Evolutionary conservation across 2,329 filamentous ascomycete species (phyloP), one percentile per base, ranked within the genome.

Genomic region (Ceratocystis ficicola): DNA sequence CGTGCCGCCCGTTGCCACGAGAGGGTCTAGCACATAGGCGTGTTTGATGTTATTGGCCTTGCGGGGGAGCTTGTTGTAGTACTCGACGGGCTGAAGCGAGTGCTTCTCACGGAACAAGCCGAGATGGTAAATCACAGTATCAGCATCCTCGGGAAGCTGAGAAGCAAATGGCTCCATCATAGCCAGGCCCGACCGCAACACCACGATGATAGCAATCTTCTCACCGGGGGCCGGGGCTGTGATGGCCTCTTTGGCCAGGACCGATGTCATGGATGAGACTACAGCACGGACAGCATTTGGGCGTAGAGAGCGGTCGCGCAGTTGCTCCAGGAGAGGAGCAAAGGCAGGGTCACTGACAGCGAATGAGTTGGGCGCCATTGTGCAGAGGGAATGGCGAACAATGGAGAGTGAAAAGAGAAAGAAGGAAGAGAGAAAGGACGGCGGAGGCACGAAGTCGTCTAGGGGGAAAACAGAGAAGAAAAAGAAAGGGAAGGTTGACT

Each of bases 31-130:
- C 65, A 96, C 79, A 73, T 96, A 88, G 67, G 91, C 91, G 12
- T 96, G 80, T 50, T 65, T 66, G 55, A 64, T 65, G 69, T 77
- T 77, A 59, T 72, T 72, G 48, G 73, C 70, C 76, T 90, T 87
- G 76, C 89, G 87, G 44, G 91, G 91, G 22, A 96, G 86, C 76
- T 96, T 96, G 80, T 96, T 96, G 83, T 96, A 96, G 82, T 96
- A 96, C 77, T 96, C 92, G 67, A 96, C 92, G 2, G 92, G 90
- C 72, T 90, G 85, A 66, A 96, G 86, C 57, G 89, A 93, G 66
- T 85, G 84, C 68, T 88, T 90, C 74, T 96, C 92, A 73, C 92
- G 90, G 81, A 93, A 97, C 73, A 97, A 87, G 70, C 94, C 93
- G 6, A 97, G 87, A 75, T 97, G 93, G 78, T 97, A 91, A 69